Conservation (phyloP, 192 early-diverging fungal genomes). For the Phlyctochytrium bullatum region DNA sequence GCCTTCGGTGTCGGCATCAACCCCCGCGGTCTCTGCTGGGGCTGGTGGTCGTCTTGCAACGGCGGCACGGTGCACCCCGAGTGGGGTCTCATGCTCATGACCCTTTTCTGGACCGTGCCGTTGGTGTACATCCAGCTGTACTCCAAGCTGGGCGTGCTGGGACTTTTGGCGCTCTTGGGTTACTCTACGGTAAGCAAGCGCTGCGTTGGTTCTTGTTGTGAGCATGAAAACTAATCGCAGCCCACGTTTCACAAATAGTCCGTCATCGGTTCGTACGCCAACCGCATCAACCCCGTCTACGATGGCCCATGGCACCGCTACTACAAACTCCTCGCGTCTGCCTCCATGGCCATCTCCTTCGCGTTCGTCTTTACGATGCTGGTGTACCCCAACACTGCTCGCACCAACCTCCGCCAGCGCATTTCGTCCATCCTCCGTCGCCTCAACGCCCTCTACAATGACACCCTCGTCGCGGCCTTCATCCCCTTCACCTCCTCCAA, state of each 20-base stretch:
- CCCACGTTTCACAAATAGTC: too few species aligned
- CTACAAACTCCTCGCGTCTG: too few species aligned
- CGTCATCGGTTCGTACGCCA: too few species aligned
- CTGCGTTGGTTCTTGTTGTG: too few species aligned
- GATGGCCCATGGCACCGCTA: too few species aligned
- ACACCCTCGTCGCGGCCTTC: background rate
- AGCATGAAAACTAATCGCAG: too few species aligned
- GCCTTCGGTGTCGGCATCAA: background rate
- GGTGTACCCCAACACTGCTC: background rate
- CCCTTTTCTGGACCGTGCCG: background rate
- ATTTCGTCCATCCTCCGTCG: background rate
- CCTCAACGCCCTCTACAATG: conserved; percentile 1
- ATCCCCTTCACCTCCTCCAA: background rate
- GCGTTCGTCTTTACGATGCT: too few species aligned
- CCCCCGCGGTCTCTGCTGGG: too few species aligned
- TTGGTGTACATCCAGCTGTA: background rate
- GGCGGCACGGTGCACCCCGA: background rate
- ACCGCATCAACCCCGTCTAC: too few species aligned
- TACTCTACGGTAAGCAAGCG: too few species aligned
- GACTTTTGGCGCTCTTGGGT: background rate
- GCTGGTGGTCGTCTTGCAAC: conserved; percentile 1
- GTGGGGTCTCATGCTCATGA: background rate
- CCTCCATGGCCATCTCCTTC: too few species aligned
- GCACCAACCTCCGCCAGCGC: background rate
- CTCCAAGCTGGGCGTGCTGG: background rate